Conservation (phyloP, 441 rosid species). For the Pelargonium myrrhifolium region DNA sequence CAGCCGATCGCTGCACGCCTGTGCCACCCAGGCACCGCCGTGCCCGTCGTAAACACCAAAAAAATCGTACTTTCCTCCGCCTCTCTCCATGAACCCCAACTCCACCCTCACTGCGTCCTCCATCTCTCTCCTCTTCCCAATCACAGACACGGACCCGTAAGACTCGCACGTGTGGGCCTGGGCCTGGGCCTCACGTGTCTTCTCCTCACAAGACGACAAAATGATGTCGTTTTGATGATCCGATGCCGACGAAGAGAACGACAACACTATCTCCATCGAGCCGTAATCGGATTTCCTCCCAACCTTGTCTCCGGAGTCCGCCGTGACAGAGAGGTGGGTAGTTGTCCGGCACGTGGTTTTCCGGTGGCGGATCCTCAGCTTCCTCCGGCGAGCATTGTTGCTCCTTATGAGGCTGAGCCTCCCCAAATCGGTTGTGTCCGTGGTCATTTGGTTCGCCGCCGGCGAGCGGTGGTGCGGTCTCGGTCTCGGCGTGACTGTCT, state of each 20-base stretch:
- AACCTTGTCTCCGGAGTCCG: no score
- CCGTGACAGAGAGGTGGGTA: constrained; percentile 9
- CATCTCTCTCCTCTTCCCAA: constrained; percentile 65
- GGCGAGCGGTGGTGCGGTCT: neutral
- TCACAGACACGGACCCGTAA: constrained; percentile 52
- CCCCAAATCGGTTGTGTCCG: constrained; percentile 14
- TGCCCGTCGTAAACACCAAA: constrained; percentile 73
- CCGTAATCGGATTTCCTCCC: no score
- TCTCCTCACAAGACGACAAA: constrained; percentile 16
- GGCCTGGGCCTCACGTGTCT: neutral
- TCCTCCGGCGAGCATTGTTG: constrained; percentile 26
- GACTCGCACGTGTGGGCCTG: constrained; percentile 9
- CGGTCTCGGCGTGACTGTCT: no score
- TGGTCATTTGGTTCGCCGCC: constrained; percentile 8
- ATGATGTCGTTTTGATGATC: no score
- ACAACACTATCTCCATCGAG: no score
- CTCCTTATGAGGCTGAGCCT: constrained; percentile 20
- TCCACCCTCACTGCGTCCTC: constrained; percentile 59
- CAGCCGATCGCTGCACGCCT: constrained; percentile 48
- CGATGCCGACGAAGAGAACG: no score
- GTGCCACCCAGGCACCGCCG: constrained; percentile 53
- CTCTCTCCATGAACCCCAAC: constrained; percentile 26
- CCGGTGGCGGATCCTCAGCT: constrained; percentile 23
- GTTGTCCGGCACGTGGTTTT: constrained; percentile 25
- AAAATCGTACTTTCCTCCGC: constrained; percentile 38